Evolutionary conservation across 306 rosid species (phyloP).

Genomic region (Casuarina equisetifolia): DNA sequence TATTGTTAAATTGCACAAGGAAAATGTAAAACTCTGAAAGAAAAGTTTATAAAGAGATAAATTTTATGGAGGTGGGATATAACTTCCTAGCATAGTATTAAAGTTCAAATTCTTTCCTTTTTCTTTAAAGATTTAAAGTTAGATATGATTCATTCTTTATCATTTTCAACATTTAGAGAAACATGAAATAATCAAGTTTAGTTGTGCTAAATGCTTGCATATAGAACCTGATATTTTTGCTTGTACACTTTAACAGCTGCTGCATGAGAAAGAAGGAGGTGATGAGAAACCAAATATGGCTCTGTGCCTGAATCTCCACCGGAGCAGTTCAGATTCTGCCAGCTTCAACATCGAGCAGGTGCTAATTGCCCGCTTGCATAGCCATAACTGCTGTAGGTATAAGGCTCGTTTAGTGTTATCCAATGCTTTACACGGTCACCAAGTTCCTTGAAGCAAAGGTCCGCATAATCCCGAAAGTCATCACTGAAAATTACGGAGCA

Average conservation of each 20-base stretch:
- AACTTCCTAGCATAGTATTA: too few relatives aligned
- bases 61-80: too few relatives aligned
- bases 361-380: slow-evolving; percentile 33
- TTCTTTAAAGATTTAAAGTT: too few relatives aligned
- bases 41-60: too few relatives aligned
- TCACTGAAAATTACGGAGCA: slow-evolving; percentile 6
- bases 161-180: too few relatives aligned
- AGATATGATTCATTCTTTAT: too few relatives aligned
- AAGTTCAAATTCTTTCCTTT: too few relatives aligned
- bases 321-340: slow-evolving; percentile 36
- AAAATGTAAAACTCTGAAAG: too few relatives aligned
- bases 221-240: slow-evolving; percentile 45
- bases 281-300: slow-evolving; percentile 46
- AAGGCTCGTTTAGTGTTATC: slow-evolving; percentile 48
- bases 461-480: slow-evolving; percentile 31
- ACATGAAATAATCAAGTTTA: too few relatives aligned
- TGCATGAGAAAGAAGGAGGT: slow-evolving; percentile 56
- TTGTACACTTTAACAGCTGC: slow-evolving; percentile 37
- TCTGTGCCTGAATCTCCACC: slow-evolving; percentile 48
- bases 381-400: slow-evolving; percentile 22
- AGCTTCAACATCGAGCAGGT: slow-evolving; percentile 42
- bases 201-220: too few relatives aligned
- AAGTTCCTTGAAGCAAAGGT: slow-evolving; percentile 39
- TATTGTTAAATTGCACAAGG: too few relatives aligned
- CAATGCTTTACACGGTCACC: slow-evolving; percentile 48